These are phyloP conservation scores for Sporothrix sp. DNA, from an alignment of 2,329 filamentous ascomycete genomes.

Conservation along the genomic window DNA sequence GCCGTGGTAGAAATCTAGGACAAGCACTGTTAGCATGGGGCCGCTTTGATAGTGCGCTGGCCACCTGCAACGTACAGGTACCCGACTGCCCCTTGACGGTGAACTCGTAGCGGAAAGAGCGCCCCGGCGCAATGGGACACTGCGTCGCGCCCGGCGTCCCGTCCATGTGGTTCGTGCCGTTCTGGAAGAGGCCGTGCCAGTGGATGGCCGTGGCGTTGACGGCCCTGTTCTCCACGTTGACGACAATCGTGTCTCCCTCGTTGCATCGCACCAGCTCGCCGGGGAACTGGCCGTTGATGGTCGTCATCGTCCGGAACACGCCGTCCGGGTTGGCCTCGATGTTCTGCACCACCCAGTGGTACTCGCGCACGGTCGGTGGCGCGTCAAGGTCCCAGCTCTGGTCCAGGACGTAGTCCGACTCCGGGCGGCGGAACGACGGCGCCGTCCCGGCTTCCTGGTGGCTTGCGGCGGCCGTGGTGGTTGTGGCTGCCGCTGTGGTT, in stretches of 20 bases:
- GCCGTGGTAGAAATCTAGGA: slow-evolving; percentile 66
- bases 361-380: slow-evolving; percentile 41
- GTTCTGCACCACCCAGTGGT: slow-evolving; percentile 51
- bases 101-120: slow-evolving; percentile 44
- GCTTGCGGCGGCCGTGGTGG: neutral
- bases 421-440: slow-evolving; percentile 28
- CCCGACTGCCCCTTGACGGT: slow-evolving; percentile 23
- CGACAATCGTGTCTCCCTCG: slow-evolving; percentile 60
- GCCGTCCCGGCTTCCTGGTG: slow-evolving; percentile 21
- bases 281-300: slow-evolving; percentile 67
- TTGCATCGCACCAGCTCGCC: slow-evolving; percentile 64
- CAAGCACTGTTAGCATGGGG: neutral
- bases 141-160: slow-evolving; percentile 52
- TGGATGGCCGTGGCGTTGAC: slow-evolving; percentile 55
- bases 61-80: slow-evolving; percentile 30
- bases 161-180: slow-evolving; percentile 63
- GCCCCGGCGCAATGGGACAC: slow-evolving; percentile 48
- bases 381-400: slow-evolving; percentile 45
- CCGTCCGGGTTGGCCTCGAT: slow-evolving; percentile 60
- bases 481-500: slow-evolving; percentile 21
- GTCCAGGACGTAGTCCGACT: slow-evolving; percentile 47
- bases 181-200: slow-evolving; percentile 66
- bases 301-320: slow-evolving; percentile 49
- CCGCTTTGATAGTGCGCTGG: neutral
- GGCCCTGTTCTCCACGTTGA: slow-evolving; percentile 54